These are phyloP conservation scores for Leersia perrieri DNA, from an alignment of 176 grass and related monocot species.

Conservation along the genomic window DNA sequence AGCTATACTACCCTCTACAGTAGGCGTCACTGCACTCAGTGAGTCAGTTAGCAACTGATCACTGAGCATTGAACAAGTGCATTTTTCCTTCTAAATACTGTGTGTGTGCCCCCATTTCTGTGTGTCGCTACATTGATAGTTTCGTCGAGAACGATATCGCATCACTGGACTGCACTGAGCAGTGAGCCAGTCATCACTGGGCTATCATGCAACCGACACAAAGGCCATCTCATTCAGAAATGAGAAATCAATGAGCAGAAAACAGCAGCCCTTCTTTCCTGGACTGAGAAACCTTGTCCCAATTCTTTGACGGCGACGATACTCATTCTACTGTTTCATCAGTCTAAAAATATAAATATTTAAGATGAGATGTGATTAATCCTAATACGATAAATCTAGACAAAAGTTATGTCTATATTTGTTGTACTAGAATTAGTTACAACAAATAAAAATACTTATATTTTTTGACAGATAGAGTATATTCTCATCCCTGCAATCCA, in stretches of 20 bases:
- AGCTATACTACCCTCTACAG: too few relatives aligned
- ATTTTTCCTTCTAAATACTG: neutral
- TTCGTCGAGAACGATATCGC: neutral
- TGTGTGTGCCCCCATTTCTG: neutral
- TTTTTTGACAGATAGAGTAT: neutral
- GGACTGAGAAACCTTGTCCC: conserved; percentile 1
- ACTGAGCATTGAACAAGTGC: neutral
- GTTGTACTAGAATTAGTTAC: too few relatives aligned
- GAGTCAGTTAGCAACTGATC: too few relatives aligned
- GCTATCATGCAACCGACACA: neutral
- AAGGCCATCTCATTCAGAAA: neutral
- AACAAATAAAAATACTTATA: too few relatives aligned
- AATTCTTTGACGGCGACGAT: neutral
- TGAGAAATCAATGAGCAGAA: neutral
- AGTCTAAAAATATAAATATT: too few relatives aligned
- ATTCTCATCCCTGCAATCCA: neutral
- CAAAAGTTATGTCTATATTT: too few relatives aligned
- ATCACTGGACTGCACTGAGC: neutral
- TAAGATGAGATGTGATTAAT: too few relatives aligned
- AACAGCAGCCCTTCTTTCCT: neutral
- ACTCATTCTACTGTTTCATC: neutral
- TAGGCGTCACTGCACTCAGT: too few relatives aligned
- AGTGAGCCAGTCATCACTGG: neutral
- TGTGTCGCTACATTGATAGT: neutral
- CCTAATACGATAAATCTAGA: too few relatives aligned